Evolutionary conservation across 1,139 yeast species (phyloP), one percentile per base, ranked within the genome.

Genomic region (Geotrichum bryndzae): DNA sequence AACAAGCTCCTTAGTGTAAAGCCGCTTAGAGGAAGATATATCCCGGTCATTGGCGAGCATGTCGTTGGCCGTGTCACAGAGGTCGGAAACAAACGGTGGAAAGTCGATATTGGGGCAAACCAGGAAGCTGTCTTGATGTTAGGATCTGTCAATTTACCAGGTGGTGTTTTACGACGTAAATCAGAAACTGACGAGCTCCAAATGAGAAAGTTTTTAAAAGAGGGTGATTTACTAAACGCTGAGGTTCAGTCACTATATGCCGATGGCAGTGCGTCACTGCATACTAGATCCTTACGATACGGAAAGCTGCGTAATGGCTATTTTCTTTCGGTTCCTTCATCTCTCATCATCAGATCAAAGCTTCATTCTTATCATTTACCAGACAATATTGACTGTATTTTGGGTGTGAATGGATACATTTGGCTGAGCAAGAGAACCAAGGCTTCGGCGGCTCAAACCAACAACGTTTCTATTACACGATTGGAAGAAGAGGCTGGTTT

Each of bases 31-130:
- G 96, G 97, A 11, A 80, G 96, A 65, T 92, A 91, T 70, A 82
- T 84, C 53, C 97, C 99, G 0, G 98, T 91, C 68, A 91, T 96
- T 6, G 99, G 99, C 64, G 99, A 95, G 72, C 98, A 95, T 74
- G 82, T 95, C 22, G 86, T 95, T 48, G 99, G 99, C 0, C 79
- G 99, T 66, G 88, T 95, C 68, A 88, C 96, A 1, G 99, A 94
- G 70, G 98, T 94, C 5, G 96, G 96, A 0, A 87, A 88, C 68
- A 89, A 88, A 72, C 80, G 98, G 68, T 95, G 99, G 99, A 91
- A 88, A 72, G 98, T 95, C 23, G 97, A 94, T 70, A 90, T 95
- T 69, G 98, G 99, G 18, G 90, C 90, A 25, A 87, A 86, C 68
- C 97, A 90, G 70, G 96, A 91, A 72, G 99, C 97, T 0, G 85